phyloP scores from a whole-genome alignment of 1,284 basidiomycete species.

The Trichosporon asahii region DNA sequence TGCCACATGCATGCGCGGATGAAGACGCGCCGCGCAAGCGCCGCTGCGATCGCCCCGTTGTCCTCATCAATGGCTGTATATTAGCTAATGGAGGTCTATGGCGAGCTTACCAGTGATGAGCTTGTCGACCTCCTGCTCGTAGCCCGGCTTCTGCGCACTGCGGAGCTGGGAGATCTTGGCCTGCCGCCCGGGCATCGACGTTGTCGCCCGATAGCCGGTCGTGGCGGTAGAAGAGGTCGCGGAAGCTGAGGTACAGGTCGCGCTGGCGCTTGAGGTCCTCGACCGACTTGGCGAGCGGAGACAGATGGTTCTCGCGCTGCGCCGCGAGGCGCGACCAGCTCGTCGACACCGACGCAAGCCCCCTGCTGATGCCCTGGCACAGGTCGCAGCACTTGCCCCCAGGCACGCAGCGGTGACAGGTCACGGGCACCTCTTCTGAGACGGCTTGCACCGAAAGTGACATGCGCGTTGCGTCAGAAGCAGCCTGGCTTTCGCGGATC shows the following conservation, averaged over 20 bases:
- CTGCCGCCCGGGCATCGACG: conserved; percentile 68
- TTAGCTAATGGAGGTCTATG: background rate
- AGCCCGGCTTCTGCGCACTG: conserved; percentile 67
- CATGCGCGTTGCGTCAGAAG: conserved; percentile 73
- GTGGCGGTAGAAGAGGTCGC: conserved; percentile 77
- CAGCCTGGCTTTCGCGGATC: conserved; percentile 78
- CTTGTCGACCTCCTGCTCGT: conserved; percentile 76
- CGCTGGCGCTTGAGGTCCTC: conserved; percentile 63
- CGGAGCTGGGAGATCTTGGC: conserved; percentile 71
- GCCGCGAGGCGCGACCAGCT: conserved; percentile 73
- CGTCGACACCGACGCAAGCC: conserved; percentile 64
- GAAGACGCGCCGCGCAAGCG: conserved; percentile 71
- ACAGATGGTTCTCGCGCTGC: conserved; percentile 60
- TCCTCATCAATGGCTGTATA: conserved; percentile 44
- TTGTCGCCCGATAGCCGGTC: conserved; percentile 76
- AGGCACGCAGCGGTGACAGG: conserved; percentile 50
- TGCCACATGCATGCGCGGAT: conserved; percentile 88
- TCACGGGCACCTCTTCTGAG: conserved; percentile 57
- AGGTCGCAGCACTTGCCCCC: conserved; percentile 64
- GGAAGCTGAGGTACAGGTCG: conserved; percentile 78
- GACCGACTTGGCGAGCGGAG: conserved; percentile 19
- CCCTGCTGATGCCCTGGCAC: conserved; percentile 71
- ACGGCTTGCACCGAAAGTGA: conserved; percentile 77
- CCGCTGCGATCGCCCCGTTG: conserved; percentile 58
- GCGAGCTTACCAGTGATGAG: conserved; percentile 51